Evolutionary conservation across 163 green algal species (phyloP), one percentile per base, ranked within the genome.

Genomic region (Scenedesmus sp.): DNA sequence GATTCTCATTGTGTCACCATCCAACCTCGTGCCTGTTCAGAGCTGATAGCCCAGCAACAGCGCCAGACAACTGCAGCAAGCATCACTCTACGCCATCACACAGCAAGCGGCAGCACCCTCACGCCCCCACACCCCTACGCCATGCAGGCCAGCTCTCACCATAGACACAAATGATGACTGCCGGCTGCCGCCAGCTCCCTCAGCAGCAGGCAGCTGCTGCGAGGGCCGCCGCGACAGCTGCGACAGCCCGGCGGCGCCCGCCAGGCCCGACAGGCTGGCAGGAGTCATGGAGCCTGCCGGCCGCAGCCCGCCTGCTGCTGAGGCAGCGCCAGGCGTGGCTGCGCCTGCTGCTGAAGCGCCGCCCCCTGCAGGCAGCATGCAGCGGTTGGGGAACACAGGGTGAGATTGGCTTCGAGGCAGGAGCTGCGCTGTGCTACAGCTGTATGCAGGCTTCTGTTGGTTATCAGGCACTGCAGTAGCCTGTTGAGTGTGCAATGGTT

Each of bases 101-200:
- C 62, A 70, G 62, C 62, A 70, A 70, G 62, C 62, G 59, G 34
- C 34, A 46, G 34, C 34, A 46, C 34, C 34, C 34, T 46, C 34
- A 46, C 34, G 34, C 34, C 34, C 34, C 34, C 34, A 46, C 34
- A 46, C 34, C 34, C 34, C 34, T 64, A 64, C 7, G 59, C 59
- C 59, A 64, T 64, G 8, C 16, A 77, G 10, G 67, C 67, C 67
- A 77, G 16, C 79, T 10, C 87, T 85, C 73, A 91, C 87, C 73
- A 91, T 46, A 10, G 87, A 91, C 87, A 91, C 81, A 23, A 91
- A 87, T 1, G 74, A 87, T 1, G 87, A 91, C 55, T 91, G 87
- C 76, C 87, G 26, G 74, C 87, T 91, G 70, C 54, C 13, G 6
- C 26, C 26, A 52, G 52, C 23, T 3, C 13, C 62, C 10, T 91